These are phyloP conservation scores for Eucalyptus dawsonii DNA, from an alignment of 345 rosid species.

Conservation along the genomic window DNA sequence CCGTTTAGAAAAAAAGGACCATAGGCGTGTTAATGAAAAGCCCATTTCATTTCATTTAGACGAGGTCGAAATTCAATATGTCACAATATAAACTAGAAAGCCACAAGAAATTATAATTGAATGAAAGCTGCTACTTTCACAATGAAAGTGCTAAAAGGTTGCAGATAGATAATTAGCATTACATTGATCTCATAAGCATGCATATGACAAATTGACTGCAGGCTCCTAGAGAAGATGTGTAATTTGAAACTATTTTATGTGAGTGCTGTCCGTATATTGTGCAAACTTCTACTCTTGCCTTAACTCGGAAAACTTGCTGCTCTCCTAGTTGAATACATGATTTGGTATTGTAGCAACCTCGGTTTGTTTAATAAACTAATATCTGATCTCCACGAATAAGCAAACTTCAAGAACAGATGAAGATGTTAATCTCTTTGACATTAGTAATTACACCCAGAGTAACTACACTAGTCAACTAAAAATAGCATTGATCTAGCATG, in stretches of 20 bases:
- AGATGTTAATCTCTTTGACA: too few species aligned
- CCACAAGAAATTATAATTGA: background rate
- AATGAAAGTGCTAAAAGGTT: background rate
- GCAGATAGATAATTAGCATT: background rate
- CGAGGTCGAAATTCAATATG: accelerated
- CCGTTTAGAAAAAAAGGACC: too few species aligned
- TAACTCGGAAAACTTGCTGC: background rate
- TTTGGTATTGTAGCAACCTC: too few species aligned
- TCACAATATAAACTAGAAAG: background rate
- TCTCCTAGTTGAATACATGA: too few species aligned
- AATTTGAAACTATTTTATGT: background rate
- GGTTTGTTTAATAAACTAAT: too few species aligned
- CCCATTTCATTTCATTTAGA: too few species aligned
- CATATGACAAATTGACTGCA: background rate
- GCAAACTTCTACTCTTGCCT: background rate
- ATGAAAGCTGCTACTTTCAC: background rate
- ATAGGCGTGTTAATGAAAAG: too few species aligned
- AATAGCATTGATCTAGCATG: too few species aligned
- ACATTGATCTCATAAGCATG: background rate
- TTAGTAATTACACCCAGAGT: too few species aligned
- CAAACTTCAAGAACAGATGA: too few species aligned
- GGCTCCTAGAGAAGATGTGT: background rate
- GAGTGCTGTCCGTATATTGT: background rate
- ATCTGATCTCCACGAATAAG: too few species aligned
- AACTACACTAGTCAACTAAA: background rate